Base-by-base conservation (phyloP, 257 asterid genomes). In the Craterostigma plantagineum region DNA sequence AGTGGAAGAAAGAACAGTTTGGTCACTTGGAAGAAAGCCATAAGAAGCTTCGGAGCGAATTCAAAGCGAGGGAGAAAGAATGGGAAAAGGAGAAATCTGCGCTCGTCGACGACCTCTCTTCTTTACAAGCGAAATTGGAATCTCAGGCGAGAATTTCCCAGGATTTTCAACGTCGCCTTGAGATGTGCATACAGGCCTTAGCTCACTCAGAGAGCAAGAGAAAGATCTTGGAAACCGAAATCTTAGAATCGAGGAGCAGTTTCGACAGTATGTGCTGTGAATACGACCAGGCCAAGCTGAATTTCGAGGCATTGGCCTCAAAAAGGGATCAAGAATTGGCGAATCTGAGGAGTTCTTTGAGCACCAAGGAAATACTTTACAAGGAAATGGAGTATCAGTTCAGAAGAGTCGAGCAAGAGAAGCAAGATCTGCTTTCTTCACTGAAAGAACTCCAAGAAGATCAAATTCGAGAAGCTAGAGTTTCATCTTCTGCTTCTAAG, bases 1-100 rank as follows among this genome's bases (percentile, higher is more conserved):
- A 85, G 57, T 81, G 92, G 94, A 81, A 77, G 71, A 85, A 66
- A 57, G 96, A 85, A 54, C 94, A 78, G 60, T 85, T 85, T 50
- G 51, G 55, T 55, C 96, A 75, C 60, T 58, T 85, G 55, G 71
- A 77, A 58, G 92, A 81, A 61, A 94, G 94, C 57, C 77, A 85
- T 53, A 57, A 67, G 47, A 75, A 73, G 66, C 79, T 81, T 53
- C 59, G 56, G 8, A 60, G 49, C 55, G 58, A 75, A 42, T 60
- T 68, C 13, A 73, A 42, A 39, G 64, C 13, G 49, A 76, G 53
- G 59, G 91, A 73, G 46, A 77, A 75, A 57, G 92, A 77, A 59
- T 85, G 96, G 96, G 77, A 63, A 63, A 81, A 51, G 61, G 96
- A 85, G 67, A 77, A 45, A 60, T 54, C 50, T 40, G 49, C 34